Percentiles rank a stretch among this genome's conserved stretches.
Conservation (phyloP, 345 rosid genomes). For the Linum usitatissimum region DNA sequence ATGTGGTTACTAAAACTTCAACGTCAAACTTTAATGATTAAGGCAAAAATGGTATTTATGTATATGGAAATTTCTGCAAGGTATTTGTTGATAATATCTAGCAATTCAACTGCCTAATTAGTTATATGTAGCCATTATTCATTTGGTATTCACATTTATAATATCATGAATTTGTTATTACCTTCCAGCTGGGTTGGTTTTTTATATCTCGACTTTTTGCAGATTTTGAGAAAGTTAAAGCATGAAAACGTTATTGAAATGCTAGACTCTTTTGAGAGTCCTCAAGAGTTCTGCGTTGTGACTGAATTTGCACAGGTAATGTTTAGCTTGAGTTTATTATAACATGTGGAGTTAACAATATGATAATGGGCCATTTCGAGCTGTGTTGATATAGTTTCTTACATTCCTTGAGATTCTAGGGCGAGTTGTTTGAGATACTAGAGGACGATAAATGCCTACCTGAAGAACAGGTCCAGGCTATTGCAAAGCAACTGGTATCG, state of each 20-base stretch:
- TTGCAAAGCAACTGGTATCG: slow-evolving; percentile 90
- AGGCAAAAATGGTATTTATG: too few relatives aligned
- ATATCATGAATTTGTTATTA: not conserved
- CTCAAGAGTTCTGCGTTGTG: slow-evolving; percentile 91
- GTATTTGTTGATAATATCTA: not conserved
- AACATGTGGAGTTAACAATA: not conserved
- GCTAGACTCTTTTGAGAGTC: slow-evolving; percentile 95
- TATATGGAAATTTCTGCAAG: not conserved
- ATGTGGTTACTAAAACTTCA: too few relatives aligned
- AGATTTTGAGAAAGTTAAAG: slow-evolving; percentile 90
- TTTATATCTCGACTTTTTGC: slow-evolving; percentile 17
- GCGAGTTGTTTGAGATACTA: slow-evolving; percentile 90
- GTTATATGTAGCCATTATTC: not conserved
- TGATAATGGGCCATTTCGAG: not conserved
- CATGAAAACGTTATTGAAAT: slow-evolving; percentile 88
- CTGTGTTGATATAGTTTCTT: not conserved
- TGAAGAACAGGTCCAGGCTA: slow-evolving; percentile 95
- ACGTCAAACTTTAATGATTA: too few relatives aligned
- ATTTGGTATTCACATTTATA: not conserved
- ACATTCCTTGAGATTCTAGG: slow-evolving; percentile 36
- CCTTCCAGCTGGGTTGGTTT: not conserved
- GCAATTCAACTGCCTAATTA: not conserved
- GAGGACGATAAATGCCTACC: slow-evolving; percentile 98
- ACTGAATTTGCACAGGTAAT: slow-evolving; percentile 93
- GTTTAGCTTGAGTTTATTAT: not conserved